Base-by-base conservation (phyloP, 2,329 filamentous ascomycete species). In the Xylaria digitata region DNA sequence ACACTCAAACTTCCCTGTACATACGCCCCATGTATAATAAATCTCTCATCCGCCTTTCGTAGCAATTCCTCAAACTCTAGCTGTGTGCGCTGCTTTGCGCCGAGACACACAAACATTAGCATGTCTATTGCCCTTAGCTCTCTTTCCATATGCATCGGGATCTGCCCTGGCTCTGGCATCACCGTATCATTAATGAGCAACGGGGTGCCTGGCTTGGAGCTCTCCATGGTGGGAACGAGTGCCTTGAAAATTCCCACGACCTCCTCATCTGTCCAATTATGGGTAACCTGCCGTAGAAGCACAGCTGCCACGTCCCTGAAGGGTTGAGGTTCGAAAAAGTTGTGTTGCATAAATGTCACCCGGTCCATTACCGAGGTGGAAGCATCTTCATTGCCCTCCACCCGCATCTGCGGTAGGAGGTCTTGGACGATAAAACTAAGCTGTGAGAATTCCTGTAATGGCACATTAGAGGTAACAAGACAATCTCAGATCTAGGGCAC, bases 311-410 rank as follows among this genome's bases (percentile, higher is more conserved):
- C 73, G 30, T 70, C 63, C 7, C 9, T 43, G 0, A 60, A 1
- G 1, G 71, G 73, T 64, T 78, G 75, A 0, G 72, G 71, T 9
- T 70, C 48, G 65, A 76, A 77, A 69, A 77, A 77, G 53, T 66
- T 63, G 59, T 73, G 67, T 56, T 73, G 55, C 21, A 19, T 43
- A 42, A 71, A 75, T 0, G 63, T 30, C 3, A 75, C 53, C 19
- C 73, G 72, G 7, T 34, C 9, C 32, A 34, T 34, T 34, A 8
- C 32, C 7, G 32, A 34, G 15, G 64, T 66, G 8, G 30, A 23
- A 6, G 72, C 54, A 11, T 53, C n/a, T 5, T 52, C 52, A 32
- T 71, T 21, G n/a, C 72, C 73, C 40, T 72, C 34, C 2, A 45
- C 67, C 8, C 74, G 67, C 71, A 74, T 75, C 13, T 67, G 40